Base-by-base conservation (phyloP, 2,329 filamentous ascomycete species). In the Aspergillus sp. region DNA sequence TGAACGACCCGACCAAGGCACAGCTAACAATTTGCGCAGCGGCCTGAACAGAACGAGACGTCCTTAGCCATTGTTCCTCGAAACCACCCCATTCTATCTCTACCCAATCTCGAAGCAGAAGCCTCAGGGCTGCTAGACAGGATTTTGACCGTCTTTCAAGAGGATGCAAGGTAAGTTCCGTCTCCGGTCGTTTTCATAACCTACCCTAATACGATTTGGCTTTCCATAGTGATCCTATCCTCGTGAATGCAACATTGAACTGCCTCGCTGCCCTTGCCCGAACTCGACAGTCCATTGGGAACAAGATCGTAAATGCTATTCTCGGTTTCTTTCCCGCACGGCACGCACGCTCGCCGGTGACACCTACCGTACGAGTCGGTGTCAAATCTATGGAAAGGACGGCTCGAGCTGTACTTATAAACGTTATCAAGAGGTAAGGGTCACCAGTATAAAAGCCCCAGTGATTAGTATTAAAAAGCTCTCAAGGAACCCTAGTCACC, bases 301-400 rank as follows among this genome's bases (percentile, higher is more conserved):
- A 86, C 75, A 93, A 95, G 70, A 95, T 98, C 61, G 76, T 98
- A 63, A 90, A 88, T 70, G 86, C 91, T 15, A 82, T 98, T 30
- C 81, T 99, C 64, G 92, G 87, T 73, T 99, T 97, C 82, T 96
- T 96, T 70, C 95, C 95, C 0, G 79, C 97, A 45, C 91, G 89
- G 74, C 84, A 91, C 63, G 90, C 89, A 56, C 89, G 86, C 67
- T 85, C 86, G 2, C 87, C 89, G 3, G 84, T 96, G 79, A 93
- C 89, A 0, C 84, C 91, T 3, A 91, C 87, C 70, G 84, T 85
- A 50, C 91, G 89, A 66, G 89, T 99, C 59, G 86, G 93, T 66
- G 83, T 96, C 60, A 91, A 88, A 75, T 98, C 93, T 5, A 95
- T 99, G 86, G 93, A 97, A 74, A 91, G 96, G 71, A 99, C 95